Conservation (phyloP, 495 filamentous ascomycete species). For the Lindgomyces ingoldianus region DNA sequence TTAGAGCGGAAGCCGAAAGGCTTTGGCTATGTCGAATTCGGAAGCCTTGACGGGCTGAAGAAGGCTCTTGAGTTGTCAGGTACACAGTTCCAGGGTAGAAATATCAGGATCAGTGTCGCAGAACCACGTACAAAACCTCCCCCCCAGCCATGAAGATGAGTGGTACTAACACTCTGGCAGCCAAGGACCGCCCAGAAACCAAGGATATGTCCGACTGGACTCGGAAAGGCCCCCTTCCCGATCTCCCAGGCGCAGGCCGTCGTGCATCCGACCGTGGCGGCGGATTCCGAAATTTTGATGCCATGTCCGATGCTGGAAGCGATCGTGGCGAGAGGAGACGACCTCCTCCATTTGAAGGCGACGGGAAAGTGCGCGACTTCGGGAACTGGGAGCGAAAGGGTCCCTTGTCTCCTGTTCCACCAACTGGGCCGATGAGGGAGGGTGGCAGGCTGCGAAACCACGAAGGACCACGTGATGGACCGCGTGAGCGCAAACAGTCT, state of each 20-base stretch:
- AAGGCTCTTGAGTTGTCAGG: conserved; percentile 83
- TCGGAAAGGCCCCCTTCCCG: conserved; percentile 84
- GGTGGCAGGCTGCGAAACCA: conserved; percentile 68
- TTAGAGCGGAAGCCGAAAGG: conserved; percentile 90
- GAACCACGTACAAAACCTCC: conserved; percentile 69
- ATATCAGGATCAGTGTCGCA: conserved; percentile 83
- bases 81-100: conserved; percentile 76
- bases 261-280: conserved; percentile 51
- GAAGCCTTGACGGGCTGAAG: conserved; percentile 83
- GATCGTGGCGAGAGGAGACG: conserved; percentile 50
- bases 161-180: conserved; percentile 53
- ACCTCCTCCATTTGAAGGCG: conserved; percentile 55
- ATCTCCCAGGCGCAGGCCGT: conserved; percentile 55
- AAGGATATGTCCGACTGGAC: conserved; percentile 81
- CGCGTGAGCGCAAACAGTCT: conserved; percentile 64
- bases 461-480: conserved; percentile 53
- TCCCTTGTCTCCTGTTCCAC: conserved; percentile 72
- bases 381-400: conserved; percentile 95
- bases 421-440: conserved; percentile 61
- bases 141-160: background rate
- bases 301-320: conserved; percentile 50
- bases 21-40: conserved; percentile 96
- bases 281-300: conserved; percentile 32
- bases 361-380: conserved; percentile 84
- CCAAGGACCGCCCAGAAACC: conserved; percentile 68